Percentiles rank a stretch among this genome's conserved stretches.
phyloP scores from a whole-genome alignment of 2,329 filamentous ascomycete species.

The Aspergillus brasiliensis region DNA sequence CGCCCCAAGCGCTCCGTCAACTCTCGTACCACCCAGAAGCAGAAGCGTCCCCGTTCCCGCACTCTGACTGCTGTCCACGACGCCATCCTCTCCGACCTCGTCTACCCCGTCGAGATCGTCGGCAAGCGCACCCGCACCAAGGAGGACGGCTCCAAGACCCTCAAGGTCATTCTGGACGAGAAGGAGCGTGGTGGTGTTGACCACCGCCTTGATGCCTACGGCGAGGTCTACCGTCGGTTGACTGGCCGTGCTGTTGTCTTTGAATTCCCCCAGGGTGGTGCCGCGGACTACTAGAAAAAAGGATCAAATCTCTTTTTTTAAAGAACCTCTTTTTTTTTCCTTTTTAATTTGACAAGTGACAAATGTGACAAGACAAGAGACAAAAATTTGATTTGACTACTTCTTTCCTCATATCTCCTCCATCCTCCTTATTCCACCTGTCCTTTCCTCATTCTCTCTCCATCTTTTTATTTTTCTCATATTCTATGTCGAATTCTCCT shows the following conservation, averaged over 20 bases:
- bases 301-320: slow-evolving; percentile 20
- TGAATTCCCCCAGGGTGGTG: slow-evolving; percentile 90
- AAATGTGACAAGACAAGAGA: not conserved
- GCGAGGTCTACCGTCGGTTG: slow-evolving; percentile 97
- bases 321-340: slow-evolving; percentile 21
- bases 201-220: slow-evolving; percentile 99
- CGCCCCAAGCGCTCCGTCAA: slow-evolving; percentile 98
- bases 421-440: not conserved
- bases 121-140: slow-evolving; percentile 98
- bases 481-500: not conserved
- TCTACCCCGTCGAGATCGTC: slow-evolving; percentile 99
- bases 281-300: slow-evolving; percentile 76
- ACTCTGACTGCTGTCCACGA: slow-evolving; percentile 99
- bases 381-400: slow-evolving; percentile 1
- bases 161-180: slow-evolving; percentile 99
- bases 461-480: not conserved
- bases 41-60: slow-evolving; percentile 98
- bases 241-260: slow-evolving; percentile 96
- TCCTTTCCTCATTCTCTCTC: not conserved
- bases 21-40: slow-evolving; percentile 92
- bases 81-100: slow-evolving; percentile 94
- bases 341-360: not conserved
- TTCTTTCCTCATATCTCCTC: not conserved
- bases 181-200: slow-evolving; percentile 99
- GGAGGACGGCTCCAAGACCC: slow-evolving; percentile 96